Evolutionary conservation across 345 rosid species (phyloP).

Genomic region (Sisymbrium irio): DNA sequence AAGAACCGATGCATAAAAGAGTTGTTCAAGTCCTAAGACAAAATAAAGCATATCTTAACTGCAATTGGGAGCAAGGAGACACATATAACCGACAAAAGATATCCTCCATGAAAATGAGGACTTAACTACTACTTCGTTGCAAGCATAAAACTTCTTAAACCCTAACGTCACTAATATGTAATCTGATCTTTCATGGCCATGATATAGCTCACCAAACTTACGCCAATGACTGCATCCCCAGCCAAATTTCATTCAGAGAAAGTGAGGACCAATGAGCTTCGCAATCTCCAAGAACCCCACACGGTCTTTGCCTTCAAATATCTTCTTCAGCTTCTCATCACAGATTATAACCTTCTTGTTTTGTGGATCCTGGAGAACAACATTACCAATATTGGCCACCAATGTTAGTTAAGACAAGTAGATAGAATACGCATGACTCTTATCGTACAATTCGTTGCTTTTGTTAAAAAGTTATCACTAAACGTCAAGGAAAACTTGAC

Average conservation of each 20-base stretch:
- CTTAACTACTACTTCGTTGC: conserved; percentile 27
- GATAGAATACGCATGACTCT: not conserved
- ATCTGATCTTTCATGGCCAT: conserved; percentile 9
- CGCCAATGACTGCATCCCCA: not conserved
- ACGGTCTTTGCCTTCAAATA: conserved; percentile 68
- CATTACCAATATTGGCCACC: conserved; percentile 10
- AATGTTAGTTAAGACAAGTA: not conserved
- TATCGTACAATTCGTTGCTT: not conserved
- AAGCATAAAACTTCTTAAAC: conserved; percentile 23
- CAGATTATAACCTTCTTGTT: conserved; percentile 82
- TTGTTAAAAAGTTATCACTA: not conserved
- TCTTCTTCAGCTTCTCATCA: conserved; percentile 96
- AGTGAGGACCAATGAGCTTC: conserved; percentile 86
- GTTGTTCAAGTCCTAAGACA: conserved; percentile 19
- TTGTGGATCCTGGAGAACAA: conserved; percentile 60
- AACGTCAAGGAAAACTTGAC: not conserved
- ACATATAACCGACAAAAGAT: conserved; percentile 19
- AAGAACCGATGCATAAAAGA: conserved; percentile 11
- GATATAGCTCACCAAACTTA: conserved; percentile 14
- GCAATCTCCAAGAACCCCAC: conserved; percentile 92
- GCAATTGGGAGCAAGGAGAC: conserved; percentile 15
- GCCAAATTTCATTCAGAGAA: conserved; percentile 41
- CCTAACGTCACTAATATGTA: conserved; percentile 27
- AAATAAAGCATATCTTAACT: not conserved
- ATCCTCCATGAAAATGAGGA: conserved; percentile 9